These are phyloP conservation scores for Serendipita vermifera DNA, from an alignment of 768 basidiomycete genomes.

Conservation along the genomic window DNA sequence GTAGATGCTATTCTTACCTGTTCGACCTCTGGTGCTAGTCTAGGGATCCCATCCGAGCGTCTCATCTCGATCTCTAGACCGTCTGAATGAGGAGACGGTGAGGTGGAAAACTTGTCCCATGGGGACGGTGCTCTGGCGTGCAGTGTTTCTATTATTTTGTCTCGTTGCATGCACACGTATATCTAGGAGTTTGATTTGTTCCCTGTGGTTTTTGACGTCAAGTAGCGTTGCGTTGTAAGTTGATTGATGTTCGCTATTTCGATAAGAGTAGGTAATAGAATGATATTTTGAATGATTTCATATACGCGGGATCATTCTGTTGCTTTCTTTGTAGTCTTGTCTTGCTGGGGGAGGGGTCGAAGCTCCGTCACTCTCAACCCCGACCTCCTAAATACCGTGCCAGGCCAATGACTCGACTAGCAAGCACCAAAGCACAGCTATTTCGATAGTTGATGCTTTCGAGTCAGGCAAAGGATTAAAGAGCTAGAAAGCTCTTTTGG, in stretches of 20 bases:
- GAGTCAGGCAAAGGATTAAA: too few species aligned
- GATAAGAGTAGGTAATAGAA: constrained; percentile 11
- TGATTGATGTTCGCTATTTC: constrained; percentile 15
- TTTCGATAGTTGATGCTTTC: too few species aligned
- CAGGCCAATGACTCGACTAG: too few species aligned
- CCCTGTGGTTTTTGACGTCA: neutral
- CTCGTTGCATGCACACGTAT: neutral
- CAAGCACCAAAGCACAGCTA: too few species aligned
- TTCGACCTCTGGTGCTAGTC: constrained; percentile 65
- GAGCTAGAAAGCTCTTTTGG: too few species aligned
- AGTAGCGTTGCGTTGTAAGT: constrained; percentile 9
- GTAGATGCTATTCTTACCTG: constrained; percentile 27
- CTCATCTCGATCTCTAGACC: constrained; percentile 21
- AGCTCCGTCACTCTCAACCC: too few species aligned
- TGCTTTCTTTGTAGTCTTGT: too few species aligned
- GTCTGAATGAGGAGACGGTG: constrained; percentile 32
- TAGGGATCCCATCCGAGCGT: constrained; percentile 34
- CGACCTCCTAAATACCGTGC: too few species aligned
- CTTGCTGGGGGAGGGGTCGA: too few species aligned
- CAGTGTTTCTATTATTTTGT: too few species aligned
- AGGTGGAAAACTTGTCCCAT: constrained; percentile 64
- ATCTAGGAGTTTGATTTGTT: neutral
- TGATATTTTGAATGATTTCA: constrained; percentile 19
- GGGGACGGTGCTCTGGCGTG: constrained; percentile 26
- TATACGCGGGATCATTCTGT: constrained; percentile 49